Evolutionary conservation across 139 green algal species (phyloP).

Genomic region (Haematococcus sp.): DNA sequence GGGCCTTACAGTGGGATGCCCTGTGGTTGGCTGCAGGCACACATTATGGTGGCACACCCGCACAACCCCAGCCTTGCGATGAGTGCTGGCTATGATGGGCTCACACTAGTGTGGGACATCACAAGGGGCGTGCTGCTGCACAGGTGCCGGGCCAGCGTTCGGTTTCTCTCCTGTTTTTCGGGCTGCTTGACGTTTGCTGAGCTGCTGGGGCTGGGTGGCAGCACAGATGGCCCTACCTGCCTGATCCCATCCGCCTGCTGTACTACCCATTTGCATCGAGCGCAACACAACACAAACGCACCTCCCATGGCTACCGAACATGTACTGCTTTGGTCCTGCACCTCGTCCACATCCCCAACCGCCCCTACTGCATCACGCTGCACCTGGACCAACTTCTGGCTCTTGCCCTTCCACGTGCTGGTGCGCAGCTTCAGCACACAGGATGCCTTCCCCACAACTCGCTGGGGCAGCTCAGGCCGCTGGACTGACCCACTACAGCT

Average conservation of each 20-base stretch:
- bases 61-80: conserved; percentile 60
- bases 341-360: too few relatives aligned
- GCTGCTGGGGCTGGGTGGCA: neutral
- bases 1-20: too few relatives aligned
- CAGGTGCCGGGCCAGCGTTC: conserved; percentile 24
- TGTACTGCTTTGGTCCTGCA: too few relatives aligned
- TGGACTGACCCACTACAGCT: conserved; percentile 66
- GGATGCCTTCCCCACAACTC: conserved; percentile 35
- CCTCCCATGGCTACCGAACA: too few relatives aligned
- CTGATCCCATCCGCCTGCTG: too few relatives aligned
- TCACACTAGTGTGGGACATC: conserved; percentile 67
- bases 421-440: conserved; percentile 49
- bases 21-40: conserved; percentile 30
- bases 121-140: conserved; percentile 30
- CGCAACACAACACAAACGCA: too few relatives aligned
- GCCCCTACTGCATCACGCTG: too few relatives aligned
- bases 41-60: conserved; percentile 74
- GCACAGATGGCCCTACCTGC: too few relatives aligned
- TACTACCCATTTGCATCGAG: too few relatives aligned
- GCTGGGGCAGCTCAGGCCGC: conserved; percentile 20
- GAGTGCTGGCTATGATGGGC: conserved; percentile 73
- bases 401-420: too few relatives aligned
- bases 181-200: neutral
- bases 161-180: neutral
- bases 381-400: too few relatives aligned